These are phyloP conservation scores for Candida lessepsii DNA, from an alignment of 805 yeast genomes.

Conservation along the genomic window DNA sequence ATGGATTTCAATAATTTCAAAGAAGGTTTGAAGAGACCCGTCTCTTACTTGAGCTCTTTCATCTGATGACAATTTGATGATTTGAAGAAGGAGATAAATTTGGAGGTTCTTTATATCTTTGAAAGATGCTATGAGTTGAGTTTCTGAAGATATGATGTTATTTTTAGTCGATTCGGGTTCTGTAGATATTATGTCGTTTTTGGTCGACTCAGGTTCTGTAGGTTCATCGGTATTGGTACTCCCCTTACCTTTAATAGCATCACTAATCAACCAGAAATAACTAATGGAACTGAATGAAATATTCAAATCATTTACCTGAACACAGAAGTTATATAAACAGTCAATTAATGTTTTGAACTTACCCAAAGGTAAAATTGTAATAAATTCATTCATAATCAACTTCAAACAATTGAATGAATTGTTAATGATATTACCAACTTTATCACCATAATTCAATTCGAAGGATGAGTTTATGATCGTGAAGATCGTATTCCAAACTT, in stretches of 20 bases:
- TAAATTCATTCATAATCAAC: slow-evolving; percentile 80
- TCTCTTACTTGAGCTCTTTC: slow-evolving; percentile 77
- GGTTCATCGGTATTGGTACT: not conserved
- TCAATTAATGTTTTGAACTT: slow-evolving; percentile 67
- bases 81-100: slow-evolving; percentile 52
- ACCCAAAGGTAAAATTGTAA: slow-evolving; percentile 66
- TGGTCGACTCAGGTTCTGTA: slow-evolving; percentile 11
- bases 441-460: slow-evolving; percentile 28
- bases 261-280: slow-evolving; percentile 90
- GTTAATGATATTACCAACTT: slow-evolving; percentile 51
- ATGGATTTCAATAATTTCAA: slow-evolving; percentile 75
- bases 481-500: slow-evolving; percentile 77
- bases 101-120: slow-evolving; percentile 17
- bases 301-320: slow-evolving; percentile 72
- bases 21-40: slow-evolving; percentile 86
- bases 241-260: slow-evolving; percentile 52
- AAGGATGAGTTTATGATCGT: slow-evolving; percentile 62
- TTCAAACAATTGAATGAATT: slow-evolving; percentile 81
- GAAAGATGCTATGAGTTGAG: slow-evolving; percentile 3
- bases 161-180: too few species aligned
- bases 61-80: slow-evolving; percentile 65
- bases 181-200: too few species aligned
- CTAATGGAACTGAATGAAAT: slow-evolving; percentile 89
- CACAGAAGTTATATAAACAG: slow-evolving; percentile 67
- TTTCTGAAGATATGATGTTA: too few species aligned